Evolutionary conservation across 768 basidiomycete species (phyloP), one percentile per base, ranked within the genome.

Genomic region (Suillus brevipes): DNA sequence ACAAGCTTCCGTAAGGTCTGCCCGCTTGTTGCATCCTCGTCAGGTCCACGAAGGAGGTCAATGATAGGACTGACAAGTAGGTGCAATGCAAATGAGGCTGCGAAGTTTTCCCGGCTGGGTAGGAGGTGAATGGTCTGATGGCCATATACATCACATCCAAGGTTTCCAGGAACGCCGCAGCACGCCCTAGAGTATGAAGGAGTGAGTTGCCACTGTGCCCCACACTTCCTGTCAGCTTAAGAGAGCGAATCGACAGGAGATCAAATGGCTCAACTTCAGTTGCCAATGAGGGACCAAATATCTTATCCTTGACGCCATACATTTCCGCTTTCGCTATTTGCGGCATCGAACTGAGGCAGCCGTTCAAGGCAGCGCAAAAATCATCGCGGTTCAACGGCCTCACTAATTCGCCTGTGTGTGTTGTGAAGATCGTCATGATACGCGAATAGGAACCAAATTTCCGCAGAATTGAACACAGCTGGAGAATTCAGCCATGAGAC

Each of bases 401-500:
- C 16, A 38, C 23, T 37, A 14, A 14, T 16, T 13, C 37, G 16
- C 4, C 23, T 58, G 16, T 9, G n/a, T 58, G 23, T 6, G 6
- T 58, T 36, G 56, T 38, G 23, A 38, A 58, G 14, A 58, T 58
- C 13, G 38, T 16, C 23, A 58, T 23, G 56, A 38, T 8, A 9
- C 56, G 56, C 14, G 56, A 38, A 25, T 25, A 38, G 37, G 56
- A 58, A 38, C 37, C 37, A 25, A 5, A 58, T 38, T 58, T 2
- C 16, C 16, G 56, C 9, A 58, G 37, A 25, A 38, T 23, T 18
- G 56, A 38, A 58, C 37, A 58, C 23, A 38, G n/a, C 37, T 38
- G 37, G 56, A 58, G 56, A 58, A 60, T 66, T 18, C 20, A 49
- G 66, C 3, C 76, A 70, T 63, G 77, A 75, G 28, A 77, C 60